Base-by-base conservation (phyloP, 2,329 filamentous ascomycete species). In the Chlorencoelia australis region DNA sequence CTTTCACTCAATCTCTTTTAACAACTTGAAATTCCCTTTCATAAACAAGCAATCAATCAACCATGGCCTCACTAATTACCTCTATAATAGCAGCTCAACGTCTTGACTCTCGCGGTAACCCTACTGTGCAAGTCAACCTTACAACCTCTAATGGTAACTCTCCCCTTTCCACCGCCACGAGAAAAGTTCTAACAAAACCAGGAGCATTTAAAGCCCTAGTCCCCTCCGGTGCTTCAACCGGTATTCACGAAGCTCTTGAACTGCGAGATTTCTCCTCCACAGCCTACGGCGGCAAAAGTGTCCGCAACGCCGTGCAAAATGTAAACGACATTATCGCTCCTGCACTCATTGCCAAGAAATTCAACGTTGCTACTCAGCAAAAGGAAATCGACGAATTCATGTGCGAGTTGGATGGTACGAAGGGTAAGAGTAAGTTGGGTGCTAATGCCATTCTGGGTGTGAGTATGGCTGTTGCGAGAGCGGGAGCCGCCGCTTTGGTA, bases 401-500 rank as follows among this genome's bases (percentile, higher is more conserved):
- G 55, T 60, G 63, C 52, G 58, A 64, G 55, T 62, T 75, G 43
- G 71, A 74, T 57, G 71, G 70, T 44, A 75, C 71, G 31, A 57
- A 60, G 51, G 72, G 74, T 63, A 76, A 75, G 67, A 67, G 63
- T 47, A 67, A 66, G 47, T 60, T 75, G 26, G 71, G 71, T 47
- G 71, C 71, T 45, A 75, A 75, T 55, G 71, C 71, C 46, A 75
- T 75, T 48, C 64, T 75, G 35, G 71, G 69, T 59, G 67, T 75
- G 46, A 70, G 65, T 56, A 73, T 75, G 67, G 71, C 71, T 33
- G 65, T 72, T 40, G 69, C 70, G 42, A 69, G 72, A 57, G 70
- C 70, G 41, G 69, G 67, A 8, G 69, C 69, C 40, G 69, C 68
- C 35, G 65, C 66, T 58, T 66, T 68, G 60, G 57, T 61, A 41